These are phyloP conservation scores for Aspergillus bombycis DNA, from an alignment of 2,329 filamentous ascomycete genomes.

Conservation along the genomic window DNA sequence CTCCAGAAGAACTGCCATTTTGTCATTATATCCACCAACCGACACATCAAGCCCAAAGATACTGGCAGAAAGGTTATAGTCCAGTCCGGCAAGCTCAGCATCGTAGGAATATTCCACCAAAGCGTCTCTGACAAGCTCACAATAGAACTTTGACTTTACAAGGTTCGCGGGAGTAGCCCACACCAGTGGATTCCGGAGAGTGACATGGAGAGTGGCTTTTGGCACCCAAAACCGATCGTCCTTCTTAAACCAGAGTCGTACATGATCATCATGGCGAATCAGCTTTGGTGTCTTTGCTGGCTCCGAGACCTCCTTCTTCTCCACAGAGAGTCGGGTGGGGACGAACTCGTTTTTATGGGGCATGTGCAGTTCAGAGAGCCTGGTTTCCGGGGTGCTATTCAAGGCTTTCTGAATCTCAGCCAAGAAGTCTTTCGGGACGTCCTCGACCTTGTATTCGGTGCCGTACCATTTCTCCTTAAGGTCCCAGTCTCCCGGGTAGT, in stretches of 20 bases:
- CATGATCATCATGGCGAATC: slow-evolving; percentile 78
- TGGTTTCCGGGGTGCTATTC: slow-evolving; percentile 58
- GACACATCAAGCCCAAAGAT: slow-evolving; percentile 75
- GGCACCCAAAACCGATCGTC: slow-evolving; percentile 99
- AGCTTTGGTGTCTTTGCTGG: slow-evolving; percentile 75
- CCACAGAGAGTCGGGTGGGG: slow-evolving; percentile 87
- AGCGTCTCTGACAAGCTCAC: slow-evolving; percentile 83
- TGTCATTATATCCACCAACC: slow-evolving; percentile 93
- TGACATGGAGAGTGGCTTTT: slow-evolving; percentile 84
- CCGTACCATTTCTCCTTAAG: slow-evolving; percentile 96
- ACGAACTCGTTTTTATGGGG: slow-evolving; percentile 96
- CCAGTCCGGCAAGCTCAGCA: slow-evolving; percentile 86
- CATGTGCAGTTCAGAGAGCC: slow-evolving; percentile 75
- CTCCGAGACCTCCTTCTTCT: slow-evolving; percentile 85
- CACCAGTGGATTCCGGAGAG: slow-evolving; percentile 77
- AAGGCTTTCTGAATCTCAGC: slow-evolving; percentile 69
- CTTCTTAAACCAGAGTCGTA: slow-evolving; percentile 95
- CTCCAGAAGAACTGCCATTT: slow-evolving; percentile 85
- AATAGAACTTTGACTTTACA: slow-evolving; percentile 78
- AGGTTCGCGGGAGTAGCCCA: slow-evolving; percentile 76
- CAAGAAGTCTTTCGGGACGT: slow-evolving; percentile 76
- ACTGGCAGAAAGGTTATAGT: slow-evolving; percentile 77
- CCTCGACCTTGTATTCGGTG: slow-evolving; percentile 85
- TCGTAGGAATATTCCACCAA: slow-evolving; percentile 94
- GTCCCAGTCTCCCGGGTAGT: slow-evolving; percentile 81